phyloP scores from a whole-genome alignment of 2,329 filamentous ascomycete genomes.

The Fonsecaea pedrosoi region DNA sequence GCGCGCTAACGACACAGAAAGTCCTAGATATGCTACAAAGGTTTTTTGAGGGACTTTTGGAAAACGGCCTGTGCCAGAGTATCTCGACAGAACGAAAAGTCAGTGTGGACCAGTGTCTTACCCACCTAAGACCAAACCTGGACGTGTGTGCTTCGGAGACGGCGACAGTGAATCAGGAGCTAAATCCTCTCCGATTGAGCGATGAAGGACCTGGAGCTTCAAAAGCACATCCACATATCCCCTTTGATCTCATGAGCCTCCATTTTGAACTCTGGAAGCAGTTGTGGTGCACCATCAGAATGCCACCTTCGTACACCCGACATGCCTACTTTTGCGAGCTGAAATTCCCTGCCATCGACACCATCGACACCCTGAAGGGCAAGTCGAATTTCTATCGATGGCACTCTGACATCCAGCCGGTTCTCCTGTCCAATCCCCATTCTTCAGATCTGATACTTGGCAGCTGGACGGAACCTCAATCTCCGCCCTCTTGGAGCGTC shows the following conservation, averaged over 20 bases:
- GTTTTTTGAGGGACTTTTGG: neutral
- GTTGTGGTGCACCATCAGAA: neutral
- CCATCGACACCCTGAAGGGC: conserved; percentile 21
- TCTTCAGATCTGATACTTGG: conserved; percentile 31
- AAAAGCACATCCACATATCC: neutral
- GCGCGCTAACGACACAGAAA: neutral
- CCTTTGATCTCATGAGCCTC: neutral
- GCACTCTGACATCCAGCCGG: conserved; percentile 30
- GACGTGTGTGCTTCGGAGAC: neutral
- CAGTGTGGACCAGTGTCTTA: conserved; percentile 13
- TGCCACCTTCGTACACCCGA: conserved; percentile 1
- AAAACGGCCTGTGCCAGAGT: neutral
- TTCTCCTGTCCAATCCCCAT: conserved; percentile 25
- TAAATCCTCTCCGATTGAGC: neutral
- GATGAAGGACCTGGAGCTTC: neutral
- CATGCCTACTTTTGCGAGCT: conserved; percentile 15
- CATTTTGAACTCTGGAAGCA: neutral
- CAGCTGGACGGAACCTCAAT: conserved; percentile 27
- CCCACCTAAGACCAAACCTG: neutral
- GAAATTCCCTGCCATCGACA: conserved; percentile 20
- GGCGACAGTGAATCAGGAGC: conserved; percentile 19
- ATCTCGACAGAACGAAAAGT: neutral
- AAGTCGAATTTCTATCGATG: conserved; percentile 34
- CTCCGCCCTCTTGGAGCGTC: neutral
- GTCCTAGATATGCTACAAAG: neutral